phyloP scores from a whole-genome alignment of 352 stramenopile genomes.

The Globisporangium paroecandrum region DNA sequence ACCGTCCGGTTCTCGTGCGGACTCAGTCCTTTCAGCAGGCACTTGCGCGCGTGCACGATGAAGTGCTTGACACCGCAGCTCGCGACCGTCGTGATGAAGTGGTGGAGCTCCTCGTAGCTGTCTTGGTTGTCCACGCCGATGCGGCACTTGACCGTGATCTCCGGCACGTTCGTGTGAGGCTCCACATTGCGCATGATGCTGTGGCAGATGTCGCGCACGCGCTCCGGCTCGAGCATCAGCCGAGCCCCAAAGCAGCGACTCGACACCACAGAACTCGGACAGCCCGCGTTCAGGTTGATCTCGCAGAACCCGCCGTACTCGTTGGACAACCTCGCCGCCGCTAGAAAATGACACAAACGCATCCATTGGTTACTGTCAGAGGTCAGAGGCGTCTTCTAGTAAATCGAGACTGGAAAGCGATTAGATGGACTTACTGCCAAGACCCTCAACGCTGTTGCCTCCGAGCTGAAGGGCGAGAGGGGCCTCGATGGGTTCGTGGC shows the following conservation, averaged over 20 bases:
- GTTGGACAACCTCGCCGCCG: conserved; percentile 71
- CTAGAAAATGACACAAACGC: background rate
- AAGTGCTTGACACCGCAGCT: conserved; percentile 93
- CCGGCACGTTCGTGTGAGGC: conserved; percentile 24
- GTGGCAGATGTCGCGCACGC: conserved; percentile 91
- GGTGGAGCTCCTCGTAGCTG: conserved; percentile 88
- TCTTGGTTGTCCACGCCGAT: conserved; percentile 96
- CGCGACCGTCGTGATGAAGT: conserved; percentile 92
- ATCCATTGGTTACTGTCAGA: background rate
- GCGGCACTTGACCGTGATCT: conserved; percentile 98
- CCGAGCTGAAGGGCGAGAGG: conserved; percentile 94
- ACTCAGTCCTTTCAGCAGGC: conserved; percentile 93
- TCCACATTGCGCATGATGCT: conserved; percentile 73
- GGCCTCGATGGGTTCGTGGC: conserved; percentile 76
- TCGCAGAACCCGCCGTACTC: conserved; percentile 90
- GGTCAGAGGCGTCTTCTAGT: background rate
- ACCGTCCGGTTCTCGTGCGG: conserved; percentile 98
- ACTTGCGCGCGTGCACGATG: conserved; percentile 98
- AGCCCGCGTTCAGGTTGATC: conserved; percentile 98
- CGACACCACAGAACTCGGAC: conserved; percentile 82
- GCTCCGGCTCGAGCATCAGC: conserved; percentile 95
- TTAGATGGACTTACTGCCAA: conserved; percentile 46
- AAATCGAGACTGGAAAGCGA: background rate
- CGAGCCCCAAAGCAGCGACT: conserved; percentile 94
- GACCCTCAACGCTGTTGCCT: conserved; percentile 83